Conservation (phyloP, 257 asterid genomes). For the Solanum raphanifolium region DNA sequence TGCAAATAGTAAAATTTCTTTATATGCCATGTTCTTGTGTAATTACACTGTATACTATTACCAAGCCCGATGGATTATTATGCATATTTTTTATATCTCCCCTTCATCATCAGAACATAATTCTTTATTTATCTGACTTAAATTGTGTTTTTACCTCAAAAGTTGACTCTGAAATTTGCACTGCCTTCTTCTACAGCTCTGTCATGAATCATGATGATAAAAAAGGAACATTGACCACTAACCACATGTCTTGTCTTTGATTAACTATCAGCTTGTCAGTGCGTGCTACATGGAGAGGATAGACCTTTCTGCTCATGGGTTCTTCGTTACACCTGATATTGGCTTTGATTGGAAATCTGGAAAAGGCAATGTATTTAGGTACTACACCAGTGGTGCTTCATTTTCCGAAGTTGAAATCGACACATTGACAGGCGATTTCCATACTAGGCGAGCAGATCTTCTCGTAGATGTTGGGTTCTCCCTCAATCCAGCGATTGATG, state of each 20-base stretch:
- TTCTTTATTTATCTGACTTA: not conserved
- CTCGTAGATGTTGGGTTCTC: slow-evolving; percentile 84
- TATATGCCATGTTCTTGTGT: not conserved
- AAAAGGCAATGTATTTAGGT: slow-evolving; percentile 62
- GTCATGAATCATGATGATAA: not conserved
- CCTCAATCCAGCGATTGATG: slow-evolving; percentile 91
- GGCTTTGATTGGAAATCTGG: slow-evolving; percentile 78
- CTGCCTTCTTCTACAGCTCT: not conserved
- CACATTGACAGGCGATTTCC: slow-evolving; percentile 85
- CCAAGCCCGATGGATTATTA: not conserved
- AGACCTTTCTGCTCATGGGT: slow-evolving; percentile 97
- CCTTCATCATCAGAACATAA: not conserved
- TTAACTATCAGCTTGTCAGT: slow-evolving; percentile 47
- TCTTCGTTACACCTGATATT: slow-evolving; percentile 65
- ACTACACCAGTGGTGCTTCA: slow-evolving; percentile 89
- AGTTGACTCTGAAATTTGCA: not conserved
- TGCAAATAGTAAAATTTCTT: not conserved
- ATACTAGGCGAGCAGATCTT: slow-evolving; percentile 75
- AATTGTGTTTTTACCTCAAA: not conserved
- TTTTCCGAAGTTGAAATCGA: slow-evolving; percentile 92
- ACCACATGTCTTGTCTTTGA: not conserved
- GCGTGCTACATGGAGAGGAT: slow-evolving; percentile 86
- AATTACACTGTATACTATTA: not conserved
- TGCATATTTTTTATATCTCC: not conserved
- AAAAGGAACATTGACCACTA: not conserved